A percentile compares a stretch with the other conserved stretches of the same genome.
phyloP scores from a whole-genome alignment of 2,329 filamentous ascomycete genomes.

The Cercospora sp. region DNA sequence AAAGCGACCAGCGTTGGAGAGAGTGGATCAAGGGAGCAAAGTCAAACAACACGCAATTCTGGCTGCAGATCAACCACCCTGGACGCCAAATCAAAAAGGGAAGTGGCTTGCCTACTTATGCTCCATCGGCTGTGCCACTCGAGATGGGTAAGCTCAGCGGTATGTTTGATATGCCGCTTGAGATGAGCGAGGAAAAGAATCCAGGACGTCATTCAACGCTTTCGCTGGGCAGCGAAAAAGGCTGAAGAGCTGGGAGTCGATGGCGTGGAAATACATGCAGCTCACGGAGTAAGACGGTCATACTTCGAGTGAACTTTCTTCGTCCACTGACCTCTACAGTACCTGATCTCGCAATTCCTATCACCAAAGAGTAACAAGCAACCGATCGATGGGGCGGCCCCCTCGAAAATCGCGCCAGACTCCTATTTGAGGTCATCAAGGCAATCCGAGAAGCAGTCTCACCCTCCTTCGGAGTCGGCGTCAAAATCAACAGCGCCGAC shows the following conservation, averaged over 20 bases:
- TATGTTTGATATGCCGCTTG: slow-evolving; percentile 17
- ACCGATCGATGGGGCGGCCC: slow-evolving; percentile 44
- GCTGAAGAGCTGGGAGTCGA: slow-evolving; percentile 34
- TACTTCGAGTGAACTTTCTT: not conserved
- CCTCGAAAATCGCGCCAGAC: slow-evolving; percentile 41
- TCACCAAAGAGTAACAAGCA: slow-evolving; percentile 40
- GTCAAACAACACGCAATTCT: slow-evolving; percentile 16
- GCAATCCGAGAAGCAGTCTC: slow-evolving; percentile 20
- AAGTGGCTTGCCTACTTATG: slow-evolving; percentile 14
- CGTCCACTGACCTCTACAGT: slow-evolving; percentile 18
- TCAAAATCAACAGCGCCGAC: slow-evolving; percentile 26
- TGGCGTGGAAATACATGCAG: slow-evolving; percentile 32
- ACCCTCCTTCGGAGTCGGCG: slow-evolving; percentile 19
- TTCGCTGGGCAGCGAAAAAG: slow-evolving; percentile 34
- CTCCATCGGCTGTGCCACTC: slow-evolving; percentile 15
- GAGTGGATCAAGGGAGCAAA: slow-evolving; percentile 7
- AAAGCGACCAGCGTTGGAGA: slow-evolving; percentile 7
- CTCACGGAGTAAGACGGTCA: slow-evolving; percentile 33
- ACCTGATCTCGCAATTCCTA: slow-evolving; percentile 43
- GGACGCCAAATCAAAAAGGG: slow-evolving; percentile 22
- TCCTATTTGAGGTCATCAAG: slow-evolving; percentile 41
- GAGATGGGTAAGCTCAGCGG: slow-evolving; percentile 19
- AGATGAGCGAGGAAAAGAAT: slow-evolving; percentile 22
- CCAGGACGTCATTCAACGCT: slow-evolving; percentile 17
- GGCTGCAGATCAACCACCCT: slow-evolving; percentile 26